These are phyloP conservation scores for Sergeia podlipaevii DNA, from an alignment of 208 protist species.

Conservation along the genomic window DNA sequence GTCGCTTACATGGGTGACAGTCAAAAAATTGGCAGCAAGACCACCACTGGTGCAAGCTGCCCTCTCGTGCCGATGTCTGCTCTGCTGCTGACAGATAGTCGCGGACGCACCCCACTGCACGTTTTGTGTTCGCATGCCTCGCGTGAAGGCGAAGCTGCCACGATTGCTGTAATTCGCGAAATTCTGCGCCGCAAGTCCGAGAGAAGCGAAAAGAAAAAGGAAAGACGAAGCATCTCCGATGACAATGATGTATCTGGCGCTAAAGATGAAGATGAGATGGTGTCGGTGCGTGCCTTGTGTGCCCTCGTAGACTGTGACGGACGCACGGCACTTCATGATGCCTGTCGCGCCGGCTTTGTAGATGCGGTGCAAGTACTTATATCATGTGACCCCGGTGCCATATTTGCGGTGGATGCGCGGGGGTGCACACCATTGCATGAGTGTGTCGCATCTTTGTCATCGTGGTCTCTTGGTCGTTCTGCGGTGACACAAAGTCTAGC, in stretches of 20 bases:
- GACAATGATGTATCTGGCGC: slow-evolving; percentile 6
- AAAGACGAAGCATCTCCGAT: neutral
- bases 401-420: slow-evolving; percentile 35
- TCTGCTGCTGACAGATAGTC: slow-evolving; percentile 42
- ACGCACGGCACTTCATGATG: slow-evolving; percentile 53
- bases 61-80: slow-evolving; percentile 13
- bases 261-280: neutral
- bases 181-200: slow-evolving; percentile 13
- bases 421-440: slow-evolving; percentile 61
- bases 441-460: slow-evolving; percentile 16
- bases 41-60: no score
- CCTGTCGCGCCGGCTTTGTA: slow-evolving; percentile 39
- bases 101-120: slow-evolving; percentile 53
- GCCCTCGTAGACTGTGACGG: slow-evolving; percentile 34
- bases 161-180: slow-evolving; percentile 32
- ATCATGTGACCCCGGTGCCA: slow-evolving; percentile 9
- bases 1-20: no score
- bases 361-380: slow-evolving; percentile 37
- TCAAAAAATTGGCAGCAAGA: no score
- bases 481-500: neutral
- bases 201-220: neutral
- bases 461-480: slow-evolving; percentile 8
- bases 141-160: slow-evolving; percentile 18
- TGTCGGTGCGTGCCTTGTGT: slow-evolving; percentile 11
- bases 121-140: slow-evolving; percentile 43